Evolutionary conservation across 192 early-diverging fungal genomes (phyloP).

Genomic region (Backusella morwellensis): DNA sequence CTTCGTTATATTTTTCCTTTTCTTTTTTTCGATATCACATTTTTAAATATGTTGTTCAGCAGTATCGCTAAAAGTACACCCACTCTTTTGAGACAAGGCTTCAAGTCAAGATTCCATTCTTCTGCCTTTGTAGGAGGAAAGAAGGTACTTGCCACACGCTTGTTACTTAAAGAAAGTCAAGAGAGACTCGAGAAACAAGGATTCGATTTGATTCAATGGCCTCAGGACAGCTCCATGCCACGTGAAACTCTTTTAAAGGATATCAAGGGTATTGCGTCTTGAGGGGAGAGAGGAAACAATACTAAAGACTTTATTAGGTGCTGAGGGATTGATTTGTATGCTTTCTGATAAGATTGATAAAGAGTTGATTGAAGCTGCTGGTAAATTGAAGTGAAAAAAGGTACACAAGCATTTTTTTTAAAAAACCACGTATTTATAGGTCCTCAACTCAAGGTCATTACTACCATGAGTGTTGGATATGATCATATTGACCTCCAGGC

Average conservation of each 20-base stretch:
- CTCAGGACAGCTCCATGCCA: conserved; percentile 48
- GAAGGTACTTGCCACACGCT: conserved; percentile 31
- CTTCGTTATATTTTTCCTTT: not conserved
- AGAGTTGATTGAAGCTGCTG: conserved; percentile 65
- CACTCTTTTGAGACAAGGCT: not conserved
- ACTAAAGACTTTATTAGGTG: not conserved
- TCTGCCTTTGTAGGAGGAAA: not conserved
- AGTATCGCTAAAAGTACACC: not conserved
- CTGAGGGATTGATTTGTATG: conserved; percentile 29
- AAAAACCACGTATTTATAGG: conserved; percentile 18
- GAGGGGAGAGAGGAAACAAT: not conserved
- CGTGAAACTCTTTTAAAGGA: conserved; percentile 44
- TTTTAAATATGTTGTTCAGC: not conserved
- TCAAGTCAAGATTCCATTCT: not conserved
- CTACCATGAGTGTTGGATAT: conserved; percentile 80
- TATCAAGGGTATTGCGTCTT: conserved; percentile 34
- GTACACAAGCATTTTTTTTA: not conserved
- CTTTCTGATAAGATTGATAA: conserved; percentile 71
- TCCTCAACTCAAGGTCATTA: conserved; percentile 64
- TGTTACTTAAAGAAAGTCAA: conserved; percentile 26
- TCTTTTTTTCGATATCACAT: not conserved
- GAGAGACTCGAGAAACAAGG: conserved; percentile 19
- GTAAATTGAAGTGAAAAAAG: conserved; percentile 27
- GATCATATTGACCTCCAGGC: conserved; percentile 72
- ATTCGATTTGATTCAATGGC: conserved; percentile 59